Conservation (phyloP, 768 basidiomycete species). For the Podaxis sp. region DNA sequence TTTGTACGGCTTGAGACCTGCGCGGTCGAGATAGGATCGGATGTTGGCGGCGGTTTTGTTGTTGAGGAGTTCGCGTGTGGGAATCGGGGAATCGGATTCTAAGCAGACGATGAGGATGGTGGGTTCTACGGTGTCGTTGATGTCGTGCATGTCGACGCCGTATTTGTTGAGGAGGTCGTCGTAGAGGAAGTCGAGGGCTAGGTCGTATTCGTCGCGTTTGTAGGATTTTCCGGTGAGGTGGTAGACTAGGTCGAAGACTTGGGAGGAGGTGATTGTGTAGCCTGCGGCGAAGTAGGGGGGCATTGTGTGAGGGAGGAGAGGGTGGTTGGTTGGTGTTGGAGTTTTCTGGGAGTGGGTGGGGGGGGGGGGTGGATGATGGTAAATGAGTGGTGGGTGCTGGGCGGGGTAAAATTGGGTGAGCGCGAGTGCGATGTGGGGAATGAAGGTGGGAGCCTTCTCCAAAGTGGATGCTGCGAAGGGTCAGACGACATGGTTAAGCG, state of each 20-base stretch:
- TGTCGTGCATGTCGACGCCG: conserved; percentile 3
- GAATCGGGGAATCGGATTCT: not conserved
- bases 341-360: too few relatives aligned
- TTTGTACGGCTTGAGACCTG: conserved; percentile 5
- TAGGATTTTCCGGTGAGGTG: conserved; percentile 8
- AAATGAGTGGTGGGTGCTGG: too few relatives aligned
- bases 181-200: conserved; percentile 1
- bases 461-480: too few relatives aligned
- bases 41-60: not conserved
- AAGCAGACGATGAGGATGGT: conserved; percentile 10
- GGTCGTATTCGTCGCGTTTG: conserved; percentile 6
- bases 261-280: conserved; percentile 5
- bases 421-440: too few relatives aligned
- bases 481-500: too few relatives aligned
- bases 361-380: too few relatives aligned
- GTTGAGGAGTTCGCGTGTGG: not conserved
- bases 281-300: conserved; percentile 9
- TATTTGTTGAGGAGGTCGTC: conserved; percentile 8
- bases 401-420: too few relatives aligned
- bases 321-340: too few relatives aligned
- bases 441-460: too few relatives aligned
- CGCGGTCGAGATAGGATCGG: conserved; percentile 5
- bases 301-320: not conserved
- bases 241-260: conserved; percentile 11
- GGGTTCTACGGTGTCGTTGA: conserved; percentile 3